phyloP scores from a whole-genome alignment of 1,284 basidiomycete genomes.

The Ceratobasidium sp. region DNA sequence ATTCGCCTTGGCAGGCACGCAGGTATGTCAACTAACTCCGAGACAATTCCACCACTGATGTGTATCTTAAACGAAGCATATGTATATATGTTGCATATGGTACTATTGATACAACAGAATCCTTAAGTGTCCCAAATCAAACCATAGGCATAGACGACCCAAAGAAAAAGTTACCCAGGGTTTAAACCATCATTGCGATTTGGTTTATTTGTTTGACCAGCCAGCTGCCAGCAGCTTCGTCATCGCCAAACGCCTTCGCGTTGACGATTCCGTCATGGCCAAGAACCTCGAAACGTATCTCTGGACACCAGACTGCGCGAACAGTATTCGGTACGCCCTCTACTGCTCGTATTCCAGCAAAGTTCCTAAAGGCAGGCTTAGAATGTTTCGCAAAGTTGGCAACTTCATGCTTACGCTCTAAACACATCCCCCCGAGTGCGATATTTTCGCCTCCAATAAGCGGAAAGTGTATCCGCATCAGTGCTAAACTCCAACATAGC shows the following conservation, averaged over 20 bases:
- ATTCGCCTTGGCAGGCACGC: conserved; percentile 8
- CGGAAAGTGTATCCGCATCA: conserved; percentile 31
- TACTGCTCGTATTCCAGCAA: conserved; percentile 28
- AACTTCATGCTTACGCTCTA: conserved; percentile 23
- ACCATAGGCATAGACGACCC: conserved; percentile 1
- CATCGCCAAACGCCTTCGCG: conserved; percentile 30
- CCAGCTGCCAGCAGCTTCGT: conserved; percentile 35
- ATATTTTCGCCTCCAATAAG: conserved; percentile 38
- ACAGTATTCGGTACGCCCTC: conserved; percentile 35
- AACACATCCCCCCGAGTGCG: conserved; percentile 32
- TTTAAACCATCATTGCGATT: conserved; percentile 22
- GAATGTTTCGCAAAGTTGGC: background rate
- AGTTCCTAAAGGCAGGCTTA: conserved; percentile 14
- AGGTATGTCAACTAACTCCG: background rate
- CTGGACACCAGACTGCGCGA: conserved; percentile 37
- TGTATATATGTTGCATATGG: conserved; percentile 20
- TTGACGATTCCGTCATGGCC: conserved; percentile 38
- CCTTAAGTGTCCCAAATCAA: conserved; percentile 19
- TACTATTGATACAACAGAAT: conserved; percentile 33
- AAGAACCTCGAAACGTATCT: conserved; percentile 36
- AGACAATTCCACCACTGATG: background rate
- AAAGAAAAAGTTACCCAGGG: background rate
- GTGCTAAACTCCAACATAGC: conserved; percentile 40
- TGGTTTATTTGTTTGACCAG: conserved; percentile 19
- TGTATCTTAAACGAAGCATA: background rate